Evolutionary conservation across 164 flowering plant genomes (phyloP).

Genomic region (Vitis rupestris): DNA sequence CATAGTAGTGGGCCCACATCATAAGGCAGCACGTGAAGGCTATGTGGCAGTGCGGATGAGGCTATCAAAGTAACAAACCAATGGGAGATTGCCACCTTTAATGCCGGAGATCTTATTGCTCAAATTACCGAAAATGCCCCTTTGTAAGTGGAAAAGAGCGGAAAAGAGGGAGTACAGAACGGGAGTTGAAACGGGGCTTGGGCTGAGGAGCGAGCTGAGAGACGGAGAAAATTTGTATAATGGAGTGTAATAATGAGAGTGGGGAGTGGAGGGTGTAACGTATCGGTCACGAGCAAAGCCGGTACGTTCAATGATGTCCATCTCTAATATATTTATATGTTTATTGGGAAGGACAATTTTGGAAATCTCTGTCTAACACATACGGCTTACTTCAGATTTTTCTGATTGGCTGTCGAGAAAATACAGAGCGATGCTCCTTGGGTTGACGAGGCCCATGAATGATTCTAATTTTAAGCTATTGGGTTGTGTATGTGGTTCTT

Average conservation of each 20-base stretch:
- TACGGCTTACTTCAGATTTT: no score
- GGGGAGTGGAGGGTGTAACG: constrained; percentile 22
- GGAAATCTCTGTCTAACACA: no score
- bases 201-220: constrained; percentile 9
- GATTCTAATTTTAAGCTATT: no score
- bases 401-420: no score
- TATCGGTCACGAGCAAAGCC: constrained; percentile 28
- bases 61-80: no score
- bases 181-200: constrained; percentile 17
- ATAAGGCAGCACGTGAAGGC: not conserved
- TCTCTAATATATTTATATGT: no score
- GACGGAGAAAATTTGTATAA: not conserved
- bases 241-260: constrained; percentile 9
- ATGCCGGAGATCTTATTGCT: not conserved
- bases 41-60: no score
- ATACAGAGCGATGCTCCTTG: no score
- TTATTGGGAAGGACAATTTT: no score
- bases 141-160: not conserved
- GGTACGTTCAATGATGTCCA: not conserved
- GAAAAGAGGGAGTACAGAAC: constrained; percentile 8
- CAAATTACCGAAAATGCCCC: not conserved
- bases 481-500: no score
- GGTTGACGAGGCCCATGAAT: no score
- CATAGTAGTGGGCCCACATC: not conserved
- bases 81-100: not conserved